Base-by-base conservation (phyloP, 805 yeast species). In the Scheffersomyces spartinae region DNA sequence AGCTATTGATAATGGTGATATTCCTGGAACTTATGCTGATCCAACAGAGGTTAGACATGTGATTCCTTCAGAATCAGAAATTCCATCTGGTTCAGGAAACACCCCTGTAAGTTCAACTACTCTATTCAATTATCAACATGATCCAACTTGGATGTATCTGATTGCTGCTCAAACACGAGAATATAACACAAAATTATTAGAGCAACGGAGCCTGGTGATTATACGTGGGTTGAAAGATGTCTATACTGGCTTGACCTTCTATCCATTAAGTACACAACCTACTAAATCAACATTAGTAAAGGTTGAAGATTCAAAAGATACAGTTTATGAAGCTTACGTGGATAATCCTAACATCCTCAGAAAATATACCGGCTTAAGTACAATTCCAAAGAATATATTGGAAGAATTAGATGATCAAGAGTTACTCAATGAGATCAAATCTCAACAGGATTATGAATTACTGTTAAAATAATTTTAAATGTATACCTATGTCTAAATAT, bases 71-170 rank as follows among this genome's bases (percentile, higher is more conserved):
- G 6, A 24, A 25, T 9, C 20, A 27, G 12, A 26, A 35, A 12
- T 24, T 40, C 30, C 39, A 49, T 34, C 49, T 61, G 7, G 52
- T 52, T 17, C 40, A 39, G 35, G 52, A 51, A 27, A 49, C 57
- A 24, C 68, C 41, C 44, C 61, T 43, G 60, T 55, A 27, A 52
- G 52, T 21, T 57, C 54, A 26, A 45, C 57, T n/a, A 64, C 66
- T 2, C 39, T 55, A 15, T 49, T 60, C 3, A 49, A 54, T 26
- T 59, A 56, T 43, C 60, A 60, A 29, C 42, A 70, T 17, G 83
- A 83, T 36, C 76, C 77, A 17, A 72, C 78, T 18, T 85, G 95
- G 95, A 68, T 85, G 54, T 71, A 68, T 38, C 86, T 82, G 40
- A 85, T 83, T 38, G 91, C 94, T 0, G 52, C 64, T n/a, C 78